These are phyloP conservation scores for Suhomyces sp. DNA, from an alignment of 805 yeast genomes.

Conservation along the genomic window DNA sequence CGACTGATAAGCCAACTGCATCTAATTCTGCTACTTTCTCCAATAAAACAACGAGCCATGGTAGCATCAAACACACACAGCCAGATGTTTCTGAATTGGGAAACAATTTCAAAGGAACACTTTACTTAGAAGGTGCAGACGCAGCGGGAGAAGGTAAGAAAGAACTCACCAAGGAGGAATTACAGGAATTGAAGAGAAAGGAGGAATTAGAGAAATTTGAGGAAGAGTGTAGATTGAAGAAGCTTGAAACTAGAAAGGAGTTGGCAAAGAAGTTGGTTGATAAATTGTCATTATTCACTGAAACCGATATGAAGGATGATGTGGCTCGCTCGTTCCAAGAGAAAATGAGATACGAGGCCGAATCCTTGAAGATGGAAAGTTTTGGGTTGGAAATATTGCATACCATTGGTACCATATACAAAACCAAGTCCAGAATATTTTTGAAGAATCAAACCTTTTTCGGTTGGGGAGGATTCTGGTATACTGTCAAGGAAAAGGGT, in stretches of 20 bases:
- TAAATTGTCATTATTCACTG: slow-evolving; percentile 43
- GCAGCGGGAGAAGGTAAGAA: slow-evolving; percentile 20
- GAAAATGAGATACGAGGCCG: slow-evolving; percentile 79
- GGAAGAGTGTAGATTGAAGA: slow-evolving; percentile 69
- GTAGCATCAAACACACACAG: too few species aligned
- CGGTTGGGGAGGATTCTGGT: slow-evolving; percentile 69
- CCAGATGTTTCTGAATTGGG: not conserved
- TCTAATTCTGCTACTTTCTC: slow-evolving; percentile 5
- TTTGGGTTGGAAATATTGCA: slow-evolving; percentile 83
- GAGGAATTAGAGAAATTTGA: slow-evolving; percentile 65
- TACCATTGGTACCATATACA: slow-evolving; percentile 68
- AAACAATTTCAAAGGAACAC: slow-evolving; percentile 1
- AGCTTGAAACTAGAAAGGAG: slow-evolving; percentile 61
- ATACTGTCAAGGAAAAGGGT: slow-evolving; percentile 70
- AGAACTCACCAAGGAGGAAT: slow-evolving; percentile 35
- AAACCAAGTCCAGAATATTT: slow-evolving; percentile 62
- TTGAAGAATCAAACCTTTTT: slow-evolving; percentile 61
- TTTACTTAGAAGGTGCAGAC: slow-evolving; percentile 14
- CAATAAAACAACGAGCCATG: too few species aligned
- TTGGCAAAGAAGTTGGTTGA: slow-evolving; percentile 56
- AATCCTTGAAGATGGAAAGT: slow-evolving; percentile 75
- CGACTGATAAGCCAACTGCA: too few species aligned
- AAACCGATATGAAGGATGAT: slow-evolving; percentile 45
- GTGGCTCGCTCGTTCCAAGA: slow-evolving; percentile 51
- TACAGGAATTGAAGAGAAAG: slow-evolving; percentile 45